Percentiles rank a stretch among this genome's conserved stretches.
Conservation (phyloP, 129 eudicot genomes). For the Chrysanthemum makinoi region DNA sequence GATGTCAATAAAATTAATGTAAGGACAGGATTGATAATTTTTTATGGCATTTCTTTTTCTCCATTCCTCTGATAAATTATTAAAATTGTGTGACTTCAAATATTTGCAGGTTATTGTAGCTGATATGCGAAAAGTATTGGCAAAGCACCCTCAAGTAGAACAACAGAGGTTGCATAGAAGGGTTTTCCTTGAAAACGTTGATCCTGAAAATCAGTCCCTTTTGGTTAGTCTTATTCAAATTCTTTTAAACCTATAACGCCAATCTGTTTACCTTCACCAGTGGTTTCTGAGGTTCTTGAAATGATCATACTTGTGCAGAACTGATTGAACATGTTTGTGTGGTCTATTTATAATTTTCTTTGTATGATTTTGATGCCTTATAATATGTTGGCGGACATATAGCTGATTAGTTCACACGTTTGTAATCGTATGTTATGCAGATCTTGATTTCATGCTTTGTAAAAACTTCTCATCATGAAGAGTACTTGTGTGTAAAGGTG, state of each 20-base stretch:
- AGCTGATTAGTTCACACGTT: slow-evolving; percentile 2
- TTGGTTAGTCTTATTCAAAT: slow-evolving; percentile 44
- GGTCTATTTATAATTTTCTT: not conserved
- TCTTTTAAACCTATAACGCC: no score
- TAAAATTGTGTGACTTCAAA: not conserved
- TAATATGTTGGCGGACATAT: not conserved
- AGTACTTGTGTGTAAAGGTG: slow-evolving; percentile 90
- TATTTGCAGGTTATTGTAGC: slow-evolving; percentile 80
- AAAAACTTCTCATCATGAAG: slow-evolving; percentile 91
- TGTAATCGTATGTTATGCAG: slow-evolving; percentile 37
- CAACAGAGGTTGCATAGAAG: slow-evolving; percentile 93
- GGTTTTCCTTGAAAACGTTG: slow-evolving; percentile 81
- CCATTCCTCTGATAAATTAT: not conserved
- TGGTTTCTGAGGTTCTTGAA: not conserved
- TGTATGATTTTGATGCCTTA: not conserved
- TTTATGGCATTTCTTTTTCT: not conserved
- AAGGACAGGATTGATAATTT: slow-evolving; percentile 28
- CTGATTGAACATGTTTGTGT: no score
- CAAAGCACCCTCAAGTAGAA: slow-evolving; percentile 98
- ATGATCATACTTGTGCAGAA: no score
- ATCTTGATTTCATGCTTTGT: slow-evolving; percentile 90
- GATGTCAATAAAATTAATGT: slow-evolving; percentile 89
- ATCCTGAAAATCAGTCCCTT: slow-evolving; percentile 92
- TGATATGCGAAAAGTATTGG: slow-evolving; percentile 94
- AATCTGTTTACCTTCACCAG: no score